Evolutionary conservation across 148 eudicot species (phyloP).

Genomic region (Spergularia marina): DNA sequence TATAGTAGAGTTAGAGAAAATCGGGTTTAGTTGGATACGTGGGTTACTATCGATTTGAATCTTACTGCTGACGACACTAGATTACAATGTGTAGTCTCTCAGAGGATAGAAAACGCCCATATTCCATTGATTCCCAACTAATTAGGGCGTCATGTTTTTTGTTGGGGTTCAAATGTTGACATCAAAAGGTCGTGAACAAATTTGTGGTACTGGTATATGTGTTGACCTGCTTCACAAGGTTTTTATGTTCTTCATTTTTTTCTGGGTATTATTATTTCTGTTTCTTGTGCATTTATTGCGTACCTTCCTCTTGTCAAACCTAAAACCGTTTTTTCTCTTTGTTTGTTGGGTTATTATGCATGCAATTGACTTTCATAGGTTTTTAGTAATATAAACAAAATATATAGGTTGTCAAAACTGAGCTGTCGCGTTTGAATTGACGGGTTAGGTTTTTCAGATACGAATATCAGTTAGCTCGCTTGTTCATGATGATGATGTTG

Average conservation of each 20-base stretch:
- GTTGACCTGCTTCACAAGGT: too few species aligned
- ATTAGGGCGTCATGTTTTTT: background rate
- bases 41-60: background rate
- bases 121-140: background rate
- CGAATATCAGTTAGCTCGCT: too few species aligned
- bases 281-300: constrained; percentile 6
- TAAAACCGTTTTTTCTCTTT: background rate
- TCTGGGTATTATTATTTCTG: background rate
- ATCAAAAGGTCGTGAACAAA: too few species aligned
- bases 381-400: too few species aligned
- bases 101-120: background rate
- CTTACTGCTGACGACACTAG: background rate
- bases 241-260: background rate
- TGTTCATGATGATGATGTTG: too few species aligned
- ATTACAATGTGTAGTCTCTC: background rate
- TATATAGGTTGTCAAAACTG: too few species aligned
- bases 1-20: background rate
- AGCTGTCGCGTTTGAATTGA: too few species aligned
- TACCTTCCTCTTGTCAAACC: background rate
- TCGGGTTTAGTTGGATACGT: too few species aligned
- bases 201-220: too few species aligned
- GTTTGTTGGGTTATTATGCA: background rate
- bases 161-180: constrained; percentile 2
- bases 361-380: background rate
- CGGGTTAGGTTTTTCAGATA: too few species aligned